Percentiles rank a stretch among this genome's conserved stretches.
phyloP scores from a whole-genome alignment of 179 eudicot species.

The Monotropa hypopitys region DNA sequence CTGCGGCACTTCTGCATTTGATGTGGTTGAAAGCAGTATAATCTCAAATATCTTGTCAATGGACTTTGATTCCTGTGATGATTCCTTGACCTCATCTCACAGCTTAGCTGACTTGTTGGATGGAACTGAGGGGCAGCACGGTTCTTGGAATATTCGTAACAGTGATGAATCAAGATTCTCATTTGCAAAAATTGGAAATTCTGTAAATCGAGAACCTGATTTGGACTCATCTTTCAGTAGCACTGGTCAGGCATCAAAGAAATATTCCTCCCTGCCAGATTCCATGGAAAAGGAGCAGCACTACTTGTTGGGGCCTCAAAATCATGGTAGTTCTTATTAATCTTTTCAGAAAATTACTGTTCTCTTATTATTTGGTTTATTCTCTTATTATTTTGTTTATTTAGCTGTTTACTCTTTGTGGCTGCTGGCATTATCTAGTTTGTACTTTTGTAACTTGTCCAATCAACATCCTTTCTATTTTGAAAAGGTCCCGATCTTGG shows the following conservation, averaged over 20 bases:
- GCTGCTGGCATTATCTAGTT: too few species aligned
- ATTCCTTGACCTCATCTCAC: constrained; percentile 23
- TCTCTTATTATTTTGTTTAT: neutral
- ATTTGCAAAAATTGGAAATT: constrained; percentile 22
- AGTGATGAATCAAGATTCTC: constrained; percentile 27
- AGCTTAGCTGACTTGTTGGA: constrained; percentile 19
- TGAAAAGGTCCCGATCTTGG: neutral
- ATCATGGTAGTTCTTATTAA: constrained; percentile 21
- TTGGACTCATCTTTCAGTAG: constrained; percentile 14
- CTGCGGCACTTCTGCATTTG: constrained; percentile 20
- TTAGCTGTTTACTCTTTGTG: too few species aligned
- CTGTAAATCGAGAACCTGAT: constrained; percentile 17
- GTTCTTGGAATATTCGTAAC: constrained; percentile 25
- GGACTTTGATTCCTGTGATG: constrained; percentile 37
- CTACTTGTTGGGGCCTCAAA: constrained; percentile 19
- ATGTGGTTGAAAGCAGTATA: constrained; percentile 38
- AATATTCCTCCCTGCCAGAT: constrained; percentile 15
- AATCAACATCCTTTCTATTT: neutral
- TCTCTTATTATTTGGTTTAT: neutral
- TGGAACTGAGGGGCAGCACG: constrained; percentile 17
- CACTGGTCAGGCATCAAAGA: constrained; percentile 10
- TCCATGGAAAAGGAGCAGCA: constrained; percentile 19
- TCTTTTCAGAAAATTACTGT: too few species aligned
- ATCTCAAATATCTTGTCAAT: constrained; percentile 43
- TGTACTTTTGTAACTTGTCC: neutral